Percentiles rank a stretch among this genome's conserved stretches.
These are phyloP conservation scores for Candida taoyuanica DNA, from an alignment of 805 yeast species.

Conservation along the genomic window DNA sequence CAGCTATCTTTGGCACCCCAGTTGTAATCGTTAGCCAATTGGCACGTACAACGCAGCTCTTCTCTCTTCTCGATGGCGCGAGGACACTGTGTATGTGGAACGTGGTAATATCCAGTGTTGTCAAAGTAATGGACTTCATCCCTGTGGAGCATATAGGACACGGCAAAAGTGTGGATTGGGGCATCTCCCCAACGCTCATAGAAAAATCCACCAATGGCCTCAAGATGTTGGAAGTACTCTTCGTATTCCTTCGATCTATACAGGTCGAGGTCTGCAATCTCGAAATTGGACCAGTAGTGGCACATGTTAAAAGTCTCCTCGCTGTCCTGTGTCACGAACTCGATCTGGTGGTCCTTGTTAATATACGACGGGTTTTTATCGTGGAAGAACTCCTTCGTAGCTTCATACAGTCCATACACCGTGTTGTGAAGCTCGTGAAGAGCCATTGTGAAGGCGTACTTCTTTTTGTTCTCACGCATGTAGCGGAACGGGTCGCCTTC, in stretches of 20 bases:
- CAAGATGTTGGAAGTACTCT: slow-evolving; percentile 58
- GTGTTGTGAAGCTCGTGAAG: slow-evolving; percentile 60
- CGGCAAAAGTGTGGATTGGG: slow-evolving; percentile 81
- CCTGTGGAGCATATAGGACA: slow-evolving; percentile 51
- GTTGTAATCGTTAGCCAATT: slow-evolving; percentile 29
- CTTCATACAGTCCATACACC: slow-evolving; percentile 60
- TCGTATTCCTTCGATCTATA: slow-evolving; percentile 56
- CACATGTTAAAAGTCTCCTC: slow-evolving; percentile 68
- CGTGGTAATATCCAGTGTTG: slow-evolving; percentile 71
- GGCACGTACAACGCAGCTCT: slow-evolving; percentile 48
- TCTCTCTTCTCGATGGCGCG: slow-evolving; percentile 39
- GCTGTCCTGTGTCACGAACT: slow-evolving; percentile 57
- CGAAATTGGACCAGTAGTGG: slow-evolving; percentile 82
- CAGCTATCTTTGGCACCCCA: slow-evolving; percentile 27
- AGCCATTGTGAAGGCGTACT: slow-evolving; percentile 64
- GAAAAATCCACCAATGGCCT: slow-evolving; percentile 69
- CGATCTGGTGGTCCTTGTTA: slow-evolving; percentile 50
- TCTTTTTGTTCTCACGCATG: slow-evolving; percentile 50
- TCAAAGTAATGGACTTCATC: slow-evolving; percentile 64
- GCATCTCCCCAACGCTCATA: slow-evolving; percentile 95
- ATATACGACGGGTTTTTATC: slow-evolving; percentile 36
- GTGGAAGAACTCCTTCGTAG: slow-evolving; percentile 45
- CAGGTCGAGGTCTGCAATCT: slow-evolving; percentile 66
- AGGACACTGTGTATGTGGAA: slow-evolving; percentile 55
- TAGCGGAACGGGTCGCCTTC: slow-evolving; percentile 57